These are phyloP conservation scores for Mycena galopus DNA, from an alignment of 768 basidiomycete genomes.

Conservation along the genomic window DNA sequence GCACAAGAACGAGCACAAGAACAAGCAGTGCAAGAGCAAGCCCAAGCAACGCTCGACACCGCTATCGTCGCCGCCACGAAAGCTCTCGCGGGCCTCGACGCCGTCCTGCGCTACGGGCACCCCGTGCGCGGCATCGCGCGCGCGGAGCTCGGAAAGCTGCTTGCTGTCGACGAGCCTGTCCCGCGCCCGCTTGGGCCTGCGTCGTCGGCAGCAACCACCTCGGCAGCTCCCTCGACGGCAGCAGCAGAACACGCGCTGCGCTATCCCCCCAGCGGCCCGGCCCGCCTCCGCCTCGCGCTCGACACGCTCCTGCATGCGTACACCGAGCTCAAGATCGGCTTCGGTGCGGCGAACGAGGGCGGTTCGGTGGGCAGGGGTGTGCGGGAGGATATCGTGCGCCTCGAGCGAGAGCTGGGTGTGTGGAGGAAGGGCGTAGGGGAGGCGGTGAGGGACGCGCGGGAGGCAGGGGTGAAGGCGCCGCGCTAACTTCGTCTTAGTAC, in stretches of 20 bases:
- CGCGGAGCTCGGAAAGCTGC: slow-evolving; percentile 85
- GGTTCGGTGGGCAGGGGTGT: slow-evolving; percentile 78
- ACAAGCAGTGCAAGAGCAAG: not conserved
- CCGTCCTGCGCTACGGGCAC: slow-evolving; percentile 73
- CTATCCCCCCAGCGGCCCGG: slow-evolving; percentile 79
- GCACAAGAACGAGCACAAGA: too few species aligned
- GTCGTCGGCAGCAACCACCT: too few species aligned
- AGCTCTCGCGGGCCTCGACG: slow-evolving; percentile 64
- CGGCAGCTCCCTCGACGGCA: too few species aligned
- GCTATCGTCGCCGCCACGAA: slow-evolving; percentile 70
- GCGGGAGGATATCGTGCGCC: slow-evolving; percentile 65
- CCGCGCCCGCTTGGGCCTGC: slow-evolving; percentile 46
- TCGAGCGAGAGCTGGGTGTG: slow-evolving; percentile 81
- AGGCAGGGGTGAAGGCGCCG: not conserved
- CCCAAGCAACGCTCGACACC: slow-evolving; percentile 56
- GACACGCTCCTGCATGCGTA: slow-evolving; percentile 74
- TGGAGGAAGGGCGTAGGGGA: slow-evolving; percentile 77
- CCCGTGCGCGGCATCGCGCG: slow-evolving; percentile 82
- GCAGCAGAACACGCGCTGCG: slow-evolving; percentile 34
- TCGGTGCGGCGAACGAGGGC: slow-evolving; percentile 77
- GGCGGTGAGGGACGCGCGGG: slow-evolving; percentile 59
- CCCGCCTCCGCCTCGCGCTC: slow-evolving; percentile 72
- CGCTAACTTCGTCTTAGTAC: too few species aligned
- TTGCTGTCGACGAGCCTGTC: slow-evolving; percentile 81
- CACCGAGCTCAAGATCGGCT: slow-evolving; percentile 74